Evolutionary conservation across 441 rosid genomes (phyloP), one percentile per base, ranked within the genome.

Genomic region (Arabidopsis hybrid): DNA sequence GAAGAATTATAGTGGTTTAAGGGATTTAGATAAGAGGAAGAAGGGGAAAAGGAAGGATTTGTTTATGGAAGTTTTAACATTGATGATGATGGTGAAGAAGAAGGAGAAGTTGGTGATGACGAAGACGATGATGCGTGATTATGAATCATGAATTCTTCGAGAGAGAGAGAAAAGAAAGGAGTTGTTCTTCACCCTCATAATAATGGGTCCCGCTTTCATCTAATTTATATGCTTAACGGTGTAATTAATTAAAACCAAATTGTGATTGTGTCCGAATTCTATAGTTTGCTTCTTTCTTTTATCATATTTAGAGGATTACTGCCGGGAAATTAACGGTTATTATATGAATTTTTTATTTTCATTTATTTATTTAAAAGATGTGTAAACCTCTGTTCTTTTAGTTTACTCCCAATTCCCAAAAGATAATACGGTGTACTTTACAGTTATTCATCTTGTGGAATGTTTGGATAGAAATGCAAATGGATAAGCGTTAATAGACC

Each of bases 101-200:
- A 21, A 21, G 26, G 26, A 2, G 72, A 71, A 71, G 80, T 71
- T 77, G 77, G 76, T 70, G 68, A 50, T 60, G 80, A 77, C 72
- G 80, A 77, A 34, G 73, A 66, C 9, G 77, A 72, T 51, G 73
- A 76, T 57, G 66, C 62, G 71, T 76, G 65, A 43, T 71, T 71
- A 65, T 53, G 68, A 65, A 65, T 71, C 72, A 71, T 45, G 72
- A 53, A 71, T 53, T 52, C 42, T 60, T 42, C 38, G 17, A 45
- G 50, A 50, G 80, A 71, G 67, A 56, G 50, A 40, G 56, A 75
- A 47, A 34, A 21, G 6, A 17, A 13, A 4, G 8, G 5, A 9
- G 53, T 49, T 49, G 11, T 49, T 49, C 29, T 50, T 52, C 55
- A 40, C 17, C 14, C 4, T 43, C 52, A 16, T 39, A 57, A 18